phyloP scores from a whole-genome alignment of 2,329 filamentous ascomycete genomes.

The Claviceps monticola region DNA sequence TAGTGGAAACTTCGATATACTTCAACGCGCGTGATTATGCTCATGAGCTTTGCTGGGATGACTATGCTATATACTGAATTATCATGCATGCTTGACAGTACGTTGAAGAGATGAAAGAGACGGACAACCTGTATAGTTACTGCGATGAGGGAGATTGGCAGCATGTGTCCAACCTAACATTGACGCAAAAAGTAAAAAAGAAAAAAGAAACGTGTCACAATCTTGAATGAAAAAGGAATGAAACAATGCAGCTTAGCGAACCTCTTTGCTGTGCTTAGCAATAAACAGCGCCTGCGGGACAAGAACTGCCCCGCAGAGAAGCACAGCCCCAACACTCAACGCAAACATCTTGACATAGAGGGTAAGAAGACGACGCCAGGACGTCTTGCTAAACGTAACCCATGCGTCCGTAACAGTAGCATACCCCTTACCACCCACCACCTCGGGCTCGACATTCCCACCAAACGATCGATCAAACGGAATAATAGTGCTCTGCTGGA shows the following conservation, averaged over 20 bases:
- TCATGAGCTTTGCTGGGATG: no score
- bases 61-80: no score
- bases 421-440: conserved; percentile 59
- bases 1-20: no score
- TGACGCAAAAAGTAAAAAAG: background rate
- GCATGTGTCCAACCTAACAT: background rate
- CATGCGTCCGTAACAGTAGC: conserved; percentile 64
- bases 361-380: conserved; percentile 60
- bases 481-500: conserved; percentile 70
- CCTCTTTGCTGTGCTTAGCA: conserved; percentile 7
- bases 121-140: no score
- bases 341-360: conserved; percentile 59
- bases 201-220: background rate
- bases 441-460: conserved; percentile 59
- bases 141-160: no score
- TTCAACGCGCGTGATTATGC: no score
- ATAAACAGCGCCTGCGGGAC: conserved; percentile 37
- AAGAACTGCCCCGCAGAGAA: conserved; percentile 33
- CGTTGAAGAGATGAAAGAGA: no score
- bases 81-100: no score
- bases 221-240: background rate
- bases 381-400: conserved; percentile 59
- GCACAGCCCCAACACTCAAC: conserved; percentile 33
- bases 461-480: conserved; percentile 81
- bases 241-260: background rate